Percentiles rank a stretch among this genome's conserved stretches.
Evolutionary conservation across 1,284 basidiomycete species (phyloP).

Genomic region (Cryptococcus deneoformans): DNA sequence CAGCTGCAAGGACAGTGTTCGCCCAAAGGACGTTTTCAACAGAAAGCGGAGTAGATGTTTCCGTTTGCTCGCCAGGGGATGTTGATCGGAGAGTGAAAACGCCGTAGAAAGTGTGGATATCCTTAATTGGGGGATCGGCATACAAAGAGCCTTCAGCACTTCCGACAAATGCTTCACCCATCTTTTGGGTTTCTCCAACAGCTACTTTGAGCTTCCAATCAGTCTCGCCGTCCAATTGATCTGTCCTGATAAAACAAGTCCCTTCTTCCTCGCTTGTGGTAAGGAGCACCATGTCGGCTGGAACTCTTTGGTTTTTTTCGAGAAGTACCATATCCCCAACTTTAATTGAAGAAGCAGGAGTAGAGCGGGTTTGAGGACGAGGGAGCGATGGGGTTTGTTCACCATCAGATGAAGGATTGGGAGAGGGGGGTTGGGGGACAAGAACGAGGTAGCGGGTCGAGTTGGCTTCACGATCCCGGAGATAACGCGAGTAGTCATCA

Average conservation of each 20-base stretch:
- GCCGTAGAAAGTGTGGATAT: conserved; percentile 94
- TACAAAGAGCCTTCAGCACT: conserved; percentile 79
- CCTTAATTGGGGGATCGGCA: conserved; percentile 91
- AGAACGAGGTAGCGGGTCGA: conserved; percentile 86
- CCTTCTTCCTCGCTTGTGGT: conserved; percentile 76
- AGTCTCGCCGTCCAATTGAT: conserved; percentile 98
- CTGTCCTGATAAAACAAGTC: conserved; percentile 95
- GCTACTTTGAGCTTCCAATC: conserved; percentile 98
- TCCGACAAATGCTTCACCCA: conserved; percentile 67
- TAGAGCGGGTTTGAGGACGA: conserved; percentile 55
- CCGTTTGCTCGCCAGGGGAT: conserved; percentile 54
- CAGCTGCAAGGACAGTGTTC: conserved; percentile 95
- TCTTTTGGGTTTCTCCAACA: conserved; percentile 74
- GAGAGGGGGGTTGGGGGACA: conserved; percentile 53
- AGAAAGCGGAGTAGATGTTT: conserved; percentile 72
- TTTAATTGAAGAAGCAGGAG: conserved; percentile 82
- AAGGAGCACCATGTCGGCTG: conserved; percentile 89
- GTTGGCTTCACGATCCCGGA: conserved; percentile 91
- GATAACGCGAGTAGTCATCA: conserved; percentile 92
- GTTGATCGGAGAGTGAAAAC: conserved; percentile 73
- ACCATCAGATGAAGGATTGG: conserved; percentile 31
- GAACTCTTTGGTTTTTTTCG: conserved; percentile 97
- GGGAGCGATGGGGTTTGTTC: conserved; percentile 23
- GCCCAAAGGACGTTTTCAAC: conserved; percentile 97
- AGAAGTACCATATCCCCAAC: conserved; percentile 90